Conservation (phyloP, 176 grass and related monocot species). For the Rhynchospora pubera region DNA sequence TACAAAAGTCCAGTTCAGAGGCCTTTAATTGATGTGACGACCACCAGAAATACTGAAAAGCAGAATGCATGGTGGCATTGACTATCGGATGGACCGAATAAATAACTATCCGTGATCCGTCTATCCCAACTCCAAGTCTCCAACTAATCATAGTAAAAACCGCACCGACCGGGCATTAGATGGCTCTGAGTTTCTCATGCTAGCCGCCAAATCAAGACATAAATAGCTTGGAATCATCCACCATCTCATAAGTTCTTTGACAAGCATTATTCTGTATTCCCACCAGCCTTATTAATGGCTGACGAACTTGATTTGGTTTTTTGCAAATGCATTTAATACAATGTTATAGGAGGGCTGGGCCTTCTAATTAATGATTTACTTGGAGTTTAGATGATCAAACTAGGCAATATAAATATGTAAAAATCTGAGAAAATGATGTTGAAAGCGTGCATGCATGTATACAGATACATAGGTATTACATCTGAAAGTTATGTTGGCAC, state of each 20-base stretch:
- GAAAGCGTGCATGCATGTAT: too few species aligned
- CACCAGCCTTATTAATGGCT: constrained; percentile 5
- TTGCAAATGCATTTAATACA: not conserved
- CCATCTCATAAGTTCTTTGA: not conserved
- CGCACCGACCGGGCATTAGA: constrained; percentile 9
- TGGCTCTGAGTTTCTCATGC: not conserved
- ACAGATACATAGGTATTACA: too few species aligned
- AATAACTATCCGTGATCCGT: too few species aligned
- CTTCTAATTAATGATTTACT: not conserved
- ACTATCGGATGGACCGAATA: constrained; percentile 5
- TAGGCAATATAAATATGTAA: too few species aligned
- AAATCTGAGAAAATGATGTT: too few species aligned
- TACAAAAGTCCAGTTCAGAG: not conserved
- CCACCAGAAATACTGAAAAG: not conserved
- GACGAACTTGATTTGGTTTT: not conserved
- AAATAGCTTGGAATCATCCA: not conserved
- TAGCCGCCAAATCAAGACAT: constrained; percentile 9
- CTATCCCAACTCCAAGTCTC: not conserved
- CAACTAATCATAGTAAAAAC: constrained; percentile 10
- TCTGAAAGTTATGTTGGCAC: too few species aligned
- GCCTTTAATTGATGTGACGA: not conserved
- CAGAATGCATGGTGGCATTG: constrained; percentile 1
- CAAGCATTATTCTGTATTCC: not conserved
- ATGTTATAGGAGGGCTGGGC: not conserved
- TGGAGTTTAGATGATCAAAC: not conserved